Base-by-base conservation (phyloP, 2,329 filamentous ascomycete species). In the Botryotinia convoluta region DNA sequence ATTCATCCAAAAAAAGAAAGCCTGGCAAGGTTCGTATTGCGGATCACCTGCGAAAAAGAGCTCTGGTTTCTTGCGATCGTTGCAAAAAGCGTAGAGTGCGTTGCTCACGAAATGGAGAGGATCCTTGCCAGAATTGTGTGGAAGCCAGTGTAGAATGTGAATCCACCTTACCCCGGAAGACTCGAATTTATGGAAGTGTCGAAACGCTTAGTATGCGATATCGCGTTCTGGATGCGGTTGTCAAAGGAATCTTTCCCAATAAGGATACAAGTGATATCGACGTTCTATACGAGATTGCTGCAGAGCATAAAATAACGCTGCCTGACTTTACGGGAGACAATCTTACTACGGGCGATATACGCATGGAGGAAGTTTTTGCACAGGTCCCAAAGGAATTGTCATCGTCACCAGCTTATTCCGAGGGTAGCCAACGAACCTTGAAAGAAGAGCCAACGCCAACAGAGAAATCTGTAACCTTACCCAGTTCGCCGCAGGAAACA, bases 121-220 rank as follows among this genome's bases (percentile, higher is more conserved):
- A 79, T 4, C 35, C 45, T 10, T 85, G 83, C 73, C 81, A 83
- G 61, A 81, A 81, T 72, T 85, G 84, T 74, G 76, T 81, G 67
- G 78, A 82, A 65, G 81, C 79, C 37, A 82, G 81, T 14, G 82
- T 83, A 39, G 77, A 78, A 48, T 85, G 84, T 76, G 82, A 84
- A 75, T 84, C 81, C 12, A 84, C 83, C 18, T 77, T 84, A 51
- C 84, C 84, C 9, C 81, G 84, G 37, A 85, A 85, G 75, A 83
- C 84, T 57, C 78, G 84, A 48, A 83, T 85, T 18, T 85, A 85
- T 72, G 84, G 84, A 26, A 84, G 83, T 73, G 82, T 84, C 10
- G 84, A 85, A 74, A 84, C 83, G n/a, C 77, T 85, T 61, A 84
- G 83, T 65, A 78, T 83, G 44, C 80, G 83, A 42, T 85, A 83